Evolutionary conservation across 1,284 basidiomycete genomes (phyloP).

Genomic region (Amylostereum areolatum): DNA sequence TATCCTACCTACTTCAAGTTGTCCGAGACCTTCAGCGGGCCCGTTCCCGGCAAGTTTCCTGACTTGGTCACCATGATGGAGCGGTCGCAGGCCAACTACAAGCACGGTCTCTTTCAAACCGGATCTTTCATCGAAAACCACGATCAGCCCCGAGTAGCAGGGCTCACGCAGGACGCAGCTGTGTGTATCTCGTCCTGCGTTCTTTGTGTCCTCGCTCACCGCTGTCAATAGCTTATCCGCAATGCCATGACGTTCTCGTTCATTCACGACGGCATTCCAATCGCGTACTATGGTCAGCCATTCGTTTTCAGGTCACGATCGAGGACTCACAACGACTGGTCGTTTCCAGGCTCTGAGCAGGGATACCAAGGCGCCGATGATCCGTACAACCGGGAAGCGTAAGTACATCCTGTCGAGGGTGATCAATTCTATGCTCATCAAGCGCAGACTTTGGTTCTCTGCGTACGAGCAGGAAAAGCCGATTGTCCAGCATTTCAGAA

Average conservation of each 20-base stretch:
- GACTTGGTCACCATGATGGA: slow-evolving; percentile 24
- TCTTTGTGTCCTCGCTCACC: background rate
- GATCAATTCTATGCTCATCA: slow-evolving; percentile 3
- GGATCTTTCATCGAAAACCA: slow-evolving; percentile 51
- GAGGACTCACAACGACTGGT: background rate
- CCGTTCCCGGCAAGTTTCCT: slow-evolving; percentile 25
- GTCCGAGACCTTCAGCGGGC: slow-evolving; percentile 27
- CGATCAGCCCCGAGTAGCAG: slow-evolving; percentile 43
- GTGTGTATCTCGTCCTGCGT: slow-evolving; percentile 6
- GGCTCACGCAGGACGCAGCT: slow-evolving; percentile 28
- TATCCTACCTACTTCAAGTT: slow-evolving; percentile 48
- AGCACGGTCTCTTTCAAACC: slow-evolving; percentile 16
- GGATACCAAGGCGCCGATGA: slow-evolving; percentile 36
- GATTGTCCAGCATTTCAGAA: slow-evolving; percentile 44
- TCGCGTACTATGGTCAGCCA: slow-evolving; percentile 42
- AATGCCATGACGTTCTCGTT: slow-evolving; percentile 31
- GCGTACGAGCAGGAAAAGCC: slow-evolving; percentile 43
- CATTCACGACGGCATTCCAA: slow-evolving; percentile 44
- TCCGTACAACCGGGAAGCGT: slow-evolving; percentile 54
- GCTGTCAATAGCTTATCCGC: slow-evolving; percentile 15
- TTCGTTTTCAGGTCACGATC: background rate
- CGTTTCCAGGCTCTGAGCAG: slow-evolving; percentile 34
- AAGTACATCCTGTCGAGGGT: slow-evolving; percentile 19
- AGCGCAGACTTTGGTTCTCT: slow-evolving; percentile 52
- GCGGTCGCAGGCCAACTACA: slow-evolving; percentile 26